Conservation (phyloP, 306 rosid species). For the Oxytropis ochrocephala region DNA sequence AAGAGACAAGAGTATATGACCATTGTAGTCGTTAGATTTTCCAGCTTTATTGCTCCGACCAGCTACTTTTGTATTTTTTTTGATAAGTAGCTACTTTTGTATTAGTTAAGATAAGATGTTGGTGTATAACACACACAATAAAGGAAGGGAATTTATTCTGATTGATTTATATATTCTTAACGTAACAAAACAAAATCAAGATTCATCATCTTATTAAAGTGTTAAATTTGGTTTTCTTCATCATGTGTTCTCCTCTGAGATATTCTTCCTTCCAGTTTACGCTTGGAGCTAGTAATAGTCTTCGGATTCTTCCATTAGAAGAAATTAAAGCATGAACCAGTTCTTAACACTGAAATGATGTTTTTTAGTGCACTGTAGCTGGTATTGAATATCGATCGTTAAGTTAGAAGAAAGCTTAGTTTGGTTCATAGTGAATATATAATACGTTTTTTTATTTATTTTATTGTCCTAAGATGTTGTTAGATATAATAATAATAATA, state of each 20-base stretch:
- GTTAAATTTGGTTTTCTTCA: slow-evolving; percentile 1
- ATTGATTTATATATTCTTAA: slow-evolving; percentile 1
- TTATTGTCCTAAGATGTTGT: background rate
- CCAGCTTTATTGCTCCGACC: slow-evolving; percentile 38
- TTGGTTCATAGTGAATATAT: background rate
- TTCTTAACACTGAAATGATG: slow-evolving; percentile 17
- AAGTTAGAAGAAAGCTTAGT: too few species aligned
- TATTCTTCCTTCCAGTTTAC: slow-evolving; percentile 44
- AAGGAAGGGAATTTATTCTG: slow-evolving; percentile 28
- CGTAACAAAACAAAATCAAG: slow-evolving; percentile 19
- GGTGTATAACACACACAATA: background rate
- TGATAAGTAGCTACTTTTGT: slow-evolving; percentile 42
- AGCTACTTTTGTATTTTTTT: slow-evolving; percentile 37
- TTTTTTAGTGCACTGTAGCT: background rate
- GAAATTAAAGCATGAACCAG: background rate
- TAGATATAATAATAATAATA: too few species aligned
- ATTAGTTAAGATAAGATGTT: background rate
- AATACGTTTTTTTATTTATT: background rate
- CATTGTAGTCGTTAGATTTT: background rate
- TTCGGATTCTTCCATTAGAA: slow-evolving; percentile 30
- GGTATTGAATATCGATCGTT: too few species aligned
- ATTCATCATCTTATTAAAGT: slow-evolving; percentile 27
- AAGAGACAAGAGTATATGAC: background rate
- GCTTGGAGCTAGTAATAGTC: slow-evolving; percentile 15
- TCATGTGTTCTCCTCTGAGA: slow-evolving; percentile 11